Percentiles rank a stretch among this genome's conserved stretches.
phyloP scores from a whole-genome alignment of 78 protist species.

The Anaeramoeba ignava region DNA sequence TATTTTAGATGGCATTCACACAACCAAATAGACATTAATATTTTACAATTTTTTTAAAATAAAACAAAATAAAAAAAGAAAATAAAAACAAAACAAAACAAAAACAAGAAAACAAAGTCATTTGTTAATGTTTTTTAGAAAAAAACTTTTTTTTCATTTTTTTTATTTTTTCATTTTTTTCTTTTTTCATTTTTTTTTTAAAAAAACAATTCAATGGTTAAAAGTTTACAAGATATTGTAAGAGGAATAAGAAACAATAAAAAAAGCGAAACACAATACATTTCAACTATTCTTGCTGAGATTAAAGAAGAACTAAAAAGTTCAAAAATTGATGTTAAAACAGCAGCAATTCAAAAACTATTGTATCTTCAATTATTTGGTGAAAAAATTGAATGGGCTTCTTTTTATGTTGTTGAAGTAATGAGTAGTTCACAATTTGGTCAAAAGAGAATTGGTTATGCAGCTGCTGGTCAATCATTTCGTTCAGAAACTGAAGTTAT shows the following conservation, averaged over 20 bases:
- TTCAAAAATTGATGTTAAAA: not conserved
- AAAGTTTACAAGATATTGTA: not conserved
- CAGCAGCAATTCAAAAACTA: not conserved
- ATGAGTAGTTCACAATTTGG: not conserved
- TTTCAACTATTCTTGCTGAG: not conserved
- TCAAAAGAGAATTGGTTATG: not conserved
- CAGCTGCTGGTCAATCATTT: not conserved
- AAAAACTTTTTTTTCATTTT: not conserved
- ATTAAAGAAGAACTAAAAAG: not conserved
- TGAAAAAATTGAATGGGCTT: not conserved
- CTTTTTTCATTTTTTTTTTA: not conserved
- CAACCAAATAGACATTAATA: no score
- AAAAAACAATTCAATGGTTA: not conserved
- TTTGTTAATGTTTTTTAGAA: no score
- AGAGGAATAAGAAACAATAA: not conserved
- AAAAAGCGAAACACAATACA: not conserved
- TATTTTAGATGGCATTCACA: no score
- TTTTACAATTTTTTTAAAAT: no score
- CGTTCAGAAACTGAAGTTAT: not conserved
- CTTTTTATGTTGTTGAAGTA: not conserved
- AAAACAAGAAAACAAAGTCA: no score
- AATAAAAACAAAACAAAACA: no score
- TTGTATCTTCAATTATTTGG: not conserved
- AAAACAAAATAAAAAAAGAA: no score
- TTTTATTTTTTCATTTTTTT: not conserved